A percentile compares a stretch with the other conserved stretches of the same genome.
phyloP scores from a whole-genome alignment of 2,329 filamentous ascomycete species.

The Phialophora verrucosa region DNA sequence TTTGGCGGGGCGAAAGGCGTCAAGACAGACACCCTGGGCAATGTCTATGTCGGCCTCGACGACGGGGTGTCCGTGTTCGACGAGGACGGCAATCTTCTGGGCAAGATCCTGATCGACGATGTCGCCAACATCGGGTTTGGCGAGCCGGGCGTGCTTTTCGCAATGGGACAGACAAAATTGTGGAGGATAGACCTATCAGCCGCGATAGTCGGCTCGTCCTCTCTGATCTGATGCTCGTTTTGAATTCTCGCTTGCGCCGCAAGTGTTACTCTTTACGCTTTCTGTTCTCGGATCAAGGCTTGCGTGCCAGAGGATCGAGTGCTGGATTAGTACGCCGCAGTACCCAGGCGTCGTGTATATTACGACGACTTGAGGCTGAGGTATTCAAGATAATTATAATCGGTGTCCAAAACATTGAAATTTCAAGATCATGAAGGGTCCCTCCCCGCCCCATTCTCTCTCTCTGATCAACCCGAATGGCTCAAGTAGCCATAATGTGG shows the following conservation, averaged over 20 bases:
- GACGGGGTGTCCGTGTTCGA: slow-evolving; percentile 62
- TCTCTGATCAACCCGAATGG: no score
- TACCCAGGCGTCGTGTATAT: background rate
- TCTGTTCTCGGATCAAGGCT: no score
- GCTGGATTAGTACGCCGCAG: no score
- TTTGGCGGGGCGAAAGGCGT: slow-evolving; percentile 54
- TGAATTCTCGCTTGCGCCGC: background rate
- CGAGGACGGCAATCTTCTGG: slow-evolving; percentile 55
- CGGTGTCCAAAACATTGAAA: background rate
- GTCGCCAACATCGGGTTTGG: slow-evolving; percentile 58
- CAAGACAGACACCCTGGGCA: slow-evolving; percentile 59
- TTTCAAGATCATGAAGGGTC: background rate
- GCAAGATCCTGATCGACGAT: slow-evolving; percentile 60
- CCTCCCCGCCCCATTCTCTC: no score
- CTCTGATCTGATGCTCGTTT: background rate
- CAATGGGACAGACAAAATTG: slow-evolving; percentile 21
- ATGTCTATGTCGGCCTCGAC: slow-evolving; percentile 61
- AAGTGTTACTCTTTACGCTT: no score
- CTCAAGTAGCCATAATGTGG: no score
- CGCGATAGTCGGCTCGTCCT: slow-evolving; percentile 2
- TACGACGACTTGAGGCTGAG: background rate
- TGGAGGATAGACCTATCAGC: slow-evolving; percentile 9
- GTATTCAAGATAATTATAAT: background rate
- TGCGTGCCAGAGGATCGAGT: no score
- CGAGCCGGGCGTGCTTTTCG: slow-evolving; percentile 22